A percentile compares a stretch with the other conserved stretches of the same genome.
These are phyloP conservation scores for Serpula lacrymans DNA, from an alignment of 768 basidiomycete species.

Conservation along the genomic window DNA sequence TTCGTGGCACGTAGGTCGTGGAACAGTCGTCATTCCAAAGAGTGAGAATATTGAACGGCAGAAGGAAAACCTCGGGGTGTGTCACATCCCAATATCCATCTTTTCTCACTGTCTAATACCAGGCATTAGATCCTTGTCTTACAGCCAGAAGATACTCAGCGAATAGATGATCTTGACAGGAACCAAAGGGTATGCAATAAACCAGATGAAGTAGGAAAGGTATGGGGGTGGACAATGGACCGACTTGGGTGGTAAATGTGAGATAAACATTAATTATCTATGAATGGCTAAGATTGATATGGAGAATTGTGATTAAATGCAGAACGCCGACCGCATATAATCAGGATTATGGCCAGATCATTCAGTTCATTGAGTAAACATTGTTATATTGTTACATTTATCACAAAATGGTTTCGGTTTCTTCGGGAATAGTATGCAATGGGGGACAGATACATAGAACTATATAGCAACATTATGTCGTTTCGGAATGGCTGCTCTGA, in stretches of 20 bases:
- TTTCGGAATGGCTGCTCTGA: too few species aligned
- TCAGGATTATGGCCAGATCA: too few species aligned
- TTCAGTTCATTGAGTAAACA: too few species aligned
- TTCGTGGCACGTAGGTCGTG: constrained; percentile 29
- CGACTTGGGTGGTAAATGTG: constrained; percentile 40
- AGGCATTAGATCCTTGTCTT: constrained; percentile 34
- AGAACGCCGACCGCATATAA: too few species aligned
- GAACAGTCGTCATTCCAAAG: constrained; percentile 29
- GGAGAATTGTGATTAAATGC: too few species aligned
- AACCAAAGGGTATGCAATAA: constrained; percentile 38
- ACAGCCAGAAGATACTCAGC: constrained; percentile 35
- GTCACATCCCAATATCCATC: constrained; percentile 36
- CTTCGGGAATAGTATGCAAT: too few species aligned
- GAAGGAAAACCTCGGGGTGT: constrained; percentile 20
- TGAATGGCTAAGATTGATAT: too few species aligned
- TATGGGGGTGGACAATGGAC: constrained; percentile 38
- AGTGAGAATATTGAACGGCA: constrained; percentile 18
- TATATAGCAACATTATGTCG: too few species aligned
- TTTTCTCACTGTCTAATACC: constrained; percentile 8
- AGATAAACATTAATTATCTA: too few species aligned
- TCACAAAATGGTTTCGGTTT: too few species aligned
- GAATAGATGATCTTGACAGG: constrained; percentile 39
- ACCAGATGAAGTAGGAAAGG: constrained; percentile 29
- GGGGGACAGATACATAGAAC: too few species aligned
- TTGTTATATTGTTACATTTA: too few species aligned